Base-by-base conservation (phyloP, 2,329 filamentous ascomycete species). In the Colletotrichum truncatum region DNA sequence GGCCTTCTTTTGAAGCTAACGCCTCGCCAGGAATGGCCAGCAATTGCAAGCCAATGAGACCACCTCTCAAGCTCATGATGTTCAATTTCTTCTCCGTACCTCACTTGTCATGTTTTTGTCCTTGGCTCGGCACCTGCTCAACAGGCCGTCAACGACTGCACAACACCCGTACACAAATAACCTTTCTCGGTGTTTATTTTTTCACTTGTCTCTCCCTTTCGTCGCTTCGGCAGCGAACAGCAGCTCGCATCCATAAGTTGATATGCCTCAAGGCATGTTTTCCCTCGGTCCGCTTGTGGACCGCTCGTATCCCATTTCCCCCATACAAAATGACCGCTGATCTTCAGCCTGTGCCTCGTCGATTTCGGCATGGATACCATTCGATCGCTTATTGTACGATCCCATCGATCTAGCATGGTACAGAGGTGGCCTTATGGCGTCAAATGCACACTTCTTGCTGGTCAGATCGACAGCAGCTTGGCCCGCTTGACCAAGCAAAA, bases 381-480 rank as follows among this genome's bases (percentile, higher is more conserved):
- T 49, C 34, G 34, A 55, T 49, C 62, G 54, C 18, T 43, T 49
- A 32, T 41, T 32, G 16, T 43, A 23, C 62, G 39, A 54, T 61
- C 56, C 57, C 38, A 49, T 61, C 41, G 26, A 49, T 65, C 56
- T 48, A n/a, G n/a, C n/a, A n/a, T n/a, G n/a, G n/a, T n/a, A 41
- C 25, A 30, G 28, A 54, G 16, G 57, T 41, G 23, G 32, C 49
- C 14, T 14, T 54, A 36, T 43, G 39, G 56, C 56, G 62, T 61
- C 56, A 60, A 61, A 9, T 53, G 26, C 56, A 28, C 48, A 26
- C 56, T 62, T 62, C 49, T 43, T 32, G 26, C 41, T 25, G 26
- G 41, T 62, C 34, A 55, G 57, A 62, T 55, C 49, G 41, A 23
- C 41, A 48, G n/a, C 26, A 32, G 21, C 34, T 55, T 36, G 57